phyloP scores from a whole-genome alignment of 2,329 filamentous ascomycete species.

The Simplicillium aogashimaense region DNA sequence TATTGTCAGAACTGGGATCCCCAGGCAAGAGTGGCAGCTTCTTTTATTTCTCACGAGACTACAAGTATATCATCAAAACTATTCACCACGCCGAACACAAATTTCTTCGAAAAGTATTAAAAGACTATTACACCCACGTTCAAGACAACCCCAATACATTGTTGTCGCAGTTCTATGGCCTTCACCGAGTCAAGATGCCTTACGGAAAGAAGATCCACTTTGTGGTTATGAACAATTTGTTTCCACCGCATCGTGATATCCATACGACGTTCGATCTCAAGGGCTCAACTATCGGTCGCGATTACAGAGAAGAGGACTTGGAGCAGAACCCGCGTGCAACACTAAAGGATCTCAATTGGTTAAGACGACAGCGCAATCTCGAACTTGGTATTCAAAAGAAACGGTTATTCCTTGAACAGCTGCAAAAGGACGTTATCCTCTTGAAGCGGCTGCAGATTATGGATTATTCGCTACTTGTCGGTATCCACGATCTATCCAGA shows the following conservation, averaged over 20 bases:
- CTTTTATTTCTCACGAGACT: conserved; percentile 98
- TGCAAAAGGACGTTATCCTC: conserved; percentile 77
- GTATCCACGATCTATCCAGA: conserved; percentile 80
- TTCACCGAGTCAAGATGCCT: conserved; percentile 96
- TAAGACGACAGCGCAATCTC: conserved; percentile 73
- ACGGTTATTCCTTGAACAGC: conserved; percentile 76
- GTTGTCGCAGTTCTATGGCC: conserved; percentile 92
- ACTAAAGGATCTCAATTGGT: conserved; percentile 94
- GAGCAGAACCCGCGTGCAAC: conserved; percentile 86
- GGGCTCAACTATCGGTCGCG: conserved; percentile 86
- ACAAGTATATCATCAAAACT: conserved; percentile 99
- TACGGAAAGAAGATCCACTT: conserved; percentile 99
- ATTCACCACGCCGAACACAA: conserved; percentile 95
- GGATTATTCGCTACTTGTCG: conserved; percentile 94
- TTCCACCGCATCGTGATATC: conserved; percentile 93
- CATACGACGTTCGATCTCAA: conserved; percentile 96
- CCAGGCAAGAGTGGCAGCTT: conserved; percentile 98
- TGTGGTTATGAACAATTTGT: conserved; percentile 99
- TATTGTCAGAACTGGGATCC: conserved; percentile 90
- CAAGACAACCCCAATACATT: conserved; percentile 91
- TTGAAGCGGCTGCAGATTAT: conserved; percentile 89
- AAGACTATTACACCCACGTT: conserved; percentile 90
- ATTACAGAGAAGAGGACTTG: conserved; percentile 81
- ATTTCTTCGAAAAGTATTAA: conserved; percentile 72
- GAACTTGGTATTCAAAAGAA: conserved; percentile 88